Conservation (phyloP, 441 rosid species). For the Biscutella laevigata region DNA sequence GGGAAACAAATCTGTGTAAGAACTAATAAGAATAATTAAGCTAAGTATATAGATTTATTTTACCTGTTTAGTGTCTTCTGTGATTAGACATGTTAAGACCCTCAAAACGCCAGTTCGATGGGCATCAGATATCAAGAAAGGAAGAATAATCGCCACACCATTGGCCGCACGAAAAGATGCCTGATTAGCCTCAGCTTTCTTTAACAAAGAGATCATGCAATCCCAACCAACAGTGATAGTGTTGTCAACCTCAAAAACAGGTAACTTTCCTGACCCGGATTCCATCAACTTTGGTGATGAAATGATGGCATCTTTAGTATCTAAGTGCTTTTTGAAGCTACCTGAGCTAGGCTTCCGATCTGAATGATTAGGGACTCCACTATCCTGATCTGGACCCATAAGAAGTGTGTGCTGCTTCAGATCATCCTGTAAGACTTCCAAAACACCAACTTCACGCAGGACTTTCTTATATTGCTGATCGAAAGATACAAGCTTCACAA, state of each 20-base stretch:
- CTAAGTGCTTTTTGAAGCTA: slow-evolving; percentile 84
- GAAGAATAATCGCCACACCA: slow-evolving; percentile 83
- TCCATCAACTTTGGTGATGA: slow-evolving; percentile 89
- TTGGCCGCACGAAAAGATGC: slow-evolving; percentile 82
- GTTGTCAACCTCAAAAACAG: slow-evolving; percentile 81
- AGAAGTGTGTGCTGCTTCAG: slow-evolving; percentile 94
- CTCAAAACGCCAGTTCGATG: slow-evolving; percentile 97
- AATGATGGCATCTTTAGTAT: slow-evolving; percentile 73
- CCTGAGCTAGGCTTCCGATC: slow-evolving; percentile 70
- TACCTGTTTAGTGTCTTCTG: slow-evolving; percentile 90
- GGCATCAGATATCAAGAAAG: slow-evolving; percentile 68
- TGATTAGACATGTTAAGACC: slow-evolving; percentile 83
- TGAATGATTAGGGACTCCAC: slow-evolving; percentile 35
- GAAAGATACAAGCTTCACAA: slow-evolving; percentile 92
- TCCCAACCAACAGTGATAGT: slow-evolving; percentile 94
- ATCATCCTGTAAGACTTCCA: slow-evolving; percentile 93
- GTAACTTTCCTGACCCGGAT: slow-evolving; percentile 66
- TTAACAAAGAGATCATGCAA: slow-evolving; percentile 84
- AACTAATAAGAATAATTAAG: background rate
- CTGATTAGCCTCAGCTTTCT: slow-evolving; percentile 95
- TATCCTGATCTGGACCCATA: slow-evolving; percentile 59
- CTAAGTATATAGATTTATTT: slow-evolving; percentile 10
- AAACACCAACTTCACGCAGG: slow-evolving; percentile 94
- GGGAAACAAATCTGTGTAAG: background rate
- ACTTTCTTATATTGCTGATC: slow-evolving; percentile 99